phyloP scores from a whole-genome alignment of 1,139 yeast species.

The Yarrowia galli region DNA sequence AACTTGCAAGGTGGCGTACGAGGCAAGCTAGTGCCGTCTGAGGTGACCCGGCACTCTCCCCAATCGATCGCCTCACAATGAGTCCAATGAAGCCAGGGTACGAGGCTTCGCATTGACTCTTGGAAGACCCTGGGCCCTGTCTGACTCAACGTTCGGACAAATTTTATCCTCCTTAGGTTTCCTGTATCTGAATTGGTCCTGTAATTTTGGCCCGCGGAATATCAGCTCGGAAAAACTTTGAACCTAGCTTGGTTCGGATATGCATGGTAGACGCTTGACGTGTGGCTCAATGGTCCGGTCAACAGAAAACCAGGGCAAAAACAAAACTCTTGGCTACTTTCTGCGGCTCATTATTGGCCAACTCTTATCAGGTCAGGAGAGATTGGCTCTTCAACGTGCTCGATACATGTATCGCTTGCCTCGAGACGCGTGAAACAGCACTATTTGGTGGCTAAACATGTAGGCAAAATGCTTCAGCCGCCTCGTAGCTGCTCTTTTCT shows the following conservation, averaged over 20 bases:
- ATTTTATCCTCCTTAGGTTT: conserved; percentile 15
- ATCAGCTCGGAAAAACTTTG: conserved; percentile 31
- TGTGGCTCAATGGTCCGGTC: not conserved
- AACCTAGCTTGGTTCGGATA: conserved; percentile 11
- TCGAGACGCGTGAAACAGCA: not conserved
- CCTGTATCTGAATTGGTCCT: not conserved
- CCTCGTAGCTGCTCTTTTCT: not conserved
- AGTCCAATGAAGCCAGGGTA: not conserved
- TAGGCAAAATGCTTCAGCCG: conserved; percentile 18
- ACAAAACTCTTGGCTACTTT: not conserved
- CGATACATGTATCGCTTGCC: conserved; percentile 4
- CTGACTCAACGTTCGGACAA: not conserved
- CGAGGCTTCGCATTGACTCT: not conserved
- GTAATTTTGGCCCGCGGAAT: conserved; percentile 10
- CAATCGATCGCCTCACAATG: not conserved
- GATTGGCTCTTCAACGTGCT: conserved; percentile 8
- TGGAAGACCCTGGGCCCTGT: not conserved
- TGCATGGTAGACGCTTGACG: not conserved
- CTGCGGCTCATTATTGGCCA: conserved; percentile 29
- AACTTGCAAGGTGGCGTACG: conserved; percentile 1
- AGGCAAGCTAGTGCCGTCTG: not conserved
- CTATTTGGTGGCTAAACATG: conserved; percentile 16
- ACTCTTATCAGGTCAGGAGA: conserved; percentile 1
- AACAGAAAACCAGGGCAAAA: not conserved
- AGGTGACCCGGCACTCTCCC: conserved; percentile 10